Evolutionary conservation across 805 yeast genomes (phyloP).

Genomic region (Priceomyces carsonii): DNA sequence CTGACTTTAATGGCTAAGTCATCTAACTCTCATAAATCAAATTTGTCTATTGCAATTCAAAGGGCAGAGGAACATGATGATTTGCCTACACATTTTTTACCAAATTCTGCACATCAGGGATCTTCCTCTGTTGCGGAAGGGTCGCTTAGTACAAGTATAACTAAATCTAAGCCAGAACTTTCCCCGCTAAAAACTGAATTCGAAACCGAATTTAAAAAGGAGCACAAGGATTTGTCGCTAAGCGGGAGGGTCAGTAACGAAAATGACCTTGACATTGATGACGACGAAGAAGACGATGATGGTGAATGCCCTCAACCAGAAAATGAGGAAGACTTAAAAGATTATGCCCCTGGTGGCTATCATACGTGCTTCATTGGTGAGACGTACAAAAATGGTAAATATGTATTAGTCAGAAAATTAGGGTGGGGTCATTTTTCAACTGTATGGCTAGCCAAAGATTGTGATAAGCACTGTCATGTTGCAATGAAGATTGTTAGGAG

Average conservation of each 20-base stretch:
- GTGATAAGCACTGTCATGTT: constrained; percentile 64
- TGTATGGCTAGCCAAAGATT: constrained; percentile 82
- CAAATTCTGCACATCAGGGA: constrained; percentile 24
- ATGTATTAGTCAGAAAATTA: constrained; percentile 79
- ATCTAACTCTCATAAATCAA: constrained; percentile 28
- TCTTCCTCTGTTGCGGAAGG: constrained; percentile 32
- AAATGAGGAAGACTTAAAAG: constrained; percentile 84
- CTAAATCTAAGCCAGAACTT: constrained; percentile 35
- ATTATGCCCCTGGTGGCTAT: constrained; percentile 91
- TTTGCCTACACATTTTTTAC: constrained; percentile 18
- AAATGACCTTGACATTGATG: constrained; percentile 21
- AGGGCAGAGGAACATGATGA: constrained; percentile 26
- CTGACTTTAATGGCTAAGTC: constrained; percentile 17
- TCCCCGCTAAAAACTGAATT: constrained; percentile 37
- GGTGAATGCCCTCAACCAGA: constrained; percentile 29
- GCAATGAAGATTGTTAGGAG: constrained; percentile 94
- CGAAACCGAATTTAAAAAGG: constrained; percentile 11
- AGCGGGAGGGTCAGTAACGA: constrained; percentile 11
- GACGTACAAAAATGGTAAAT: constrained; percentile 69
- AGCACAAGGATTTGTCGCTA: constrained; percentile 9
- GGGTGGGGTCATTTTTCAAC: constrained; percentile 99
- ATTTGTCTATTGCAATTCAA: constrained; percentile 45
- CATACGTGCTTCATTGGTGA: constrained; percentile 95
- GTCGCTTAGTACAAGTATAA: constrained; percentile 28
- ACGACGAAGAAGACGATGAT: constrained; percentile 27